Evolutionary conservation across 192 early-diverging fungal species (phyloP).

Genomic region (Backusella tuberculispora): DNA sequence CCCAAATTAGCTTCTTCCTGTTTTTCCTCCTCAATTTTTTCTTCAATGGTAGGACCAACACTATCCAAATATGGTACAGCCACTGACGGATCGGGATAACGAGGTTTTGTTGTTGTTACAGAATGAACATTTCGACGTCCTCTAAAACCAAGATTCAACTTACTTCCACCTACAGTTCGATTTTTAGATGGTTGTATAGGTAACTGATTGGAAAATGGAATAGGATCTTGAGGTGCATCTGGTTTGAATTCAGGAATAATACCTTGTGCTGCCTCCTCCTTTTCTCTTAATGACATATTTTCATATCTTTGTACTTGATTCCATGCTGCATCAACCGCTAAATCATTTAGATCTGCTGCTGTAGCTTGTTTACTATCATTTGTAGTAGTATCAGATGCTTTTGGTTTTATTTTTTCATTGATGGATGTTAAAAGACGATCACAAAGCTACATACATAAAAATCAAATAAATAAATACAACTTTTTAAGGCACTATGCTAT

Average conservation of each 20-base stretch:
- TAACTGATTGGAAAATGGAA: not conserved
- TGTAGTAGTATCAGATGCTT: not conserved
- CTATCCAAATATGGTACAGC: slow-evolving; percentile 27
- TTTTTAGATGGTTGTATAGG: not conserved
- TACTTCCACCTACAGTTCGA: not conserved
- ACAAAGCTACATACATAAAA: not conserved
- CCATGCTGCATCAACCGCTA: slow-evolving; percentile 28
- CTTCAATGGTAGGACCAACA: not conserved
- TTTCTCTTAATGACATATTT: slow-evolving; percentile 32
- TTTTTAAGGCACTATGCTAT: not conserved
- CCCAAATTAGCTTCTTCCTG: slow-evolving; percentile 26
- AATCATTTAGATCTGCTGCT: not conserved
- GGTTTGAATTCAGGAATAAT: not conserved
- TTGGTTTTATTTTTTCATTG: slow-evolving; percentile 12
- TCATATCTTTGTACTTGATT: slow-evolving; percentile 26
- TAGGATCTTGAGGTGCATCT: not conserved
- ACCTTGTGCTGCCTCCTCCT: slow-evolving; percentile 27
- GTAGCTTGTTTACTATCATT: not conserved
- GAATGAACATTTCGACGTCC: slow-evolving; percentile 2
- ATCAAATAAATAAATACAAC: not conserved
- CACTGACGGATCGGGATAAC: slow-evolving; percentile 13
- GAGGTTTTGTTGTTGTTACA: not conserved
- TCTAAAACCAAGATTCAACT: not conserved
- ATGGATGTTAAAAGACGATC: slow-evolving; percentile 5
- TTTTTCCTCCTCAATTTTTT: slow-evolving; percentile 6